Conservation (phyloP, 257 asterid genomes). For the Eustoma russellianum region DNA sequence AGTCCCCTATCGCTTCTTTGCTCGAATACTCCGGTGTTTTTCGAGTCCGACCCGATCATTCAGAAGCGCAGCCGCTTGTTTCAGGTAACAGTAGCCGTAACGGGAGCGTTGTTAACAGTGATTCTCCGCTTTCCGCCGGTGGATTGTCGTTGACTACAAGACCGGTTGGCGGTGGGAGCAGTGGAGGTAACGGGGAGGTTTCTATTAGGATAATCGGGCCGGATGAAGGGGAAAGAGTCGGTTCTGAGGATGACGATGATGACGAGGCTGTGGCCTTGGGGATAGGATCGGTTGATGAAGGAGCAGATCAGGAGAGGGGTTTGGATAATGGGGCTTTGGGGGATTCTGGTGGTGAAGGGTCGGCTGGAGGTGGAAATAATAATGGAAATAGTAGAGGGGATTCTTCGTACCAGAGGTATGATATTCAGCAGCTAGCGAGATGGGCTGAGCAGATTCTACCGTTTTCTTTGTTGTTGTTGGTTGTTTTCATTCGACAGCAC, state of each 20-base stretch:
- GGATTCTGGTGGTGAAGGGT: constrained; percentile 8
- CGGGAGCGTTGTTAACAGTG: constrained; percentile 4
- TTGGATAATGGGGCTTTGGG: constrained; percentile 8
- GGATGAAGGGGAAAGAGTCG: constrained; percentile 24
- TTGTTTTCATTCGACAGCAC: constrained; percentile 90
- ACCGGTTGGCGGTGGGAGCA: constrained; percentile 10
- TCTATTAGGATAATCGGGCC: constrained; percentile 63
- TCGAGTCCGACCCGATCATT: constrained; percentile 42
- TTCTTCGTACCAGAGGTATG: constrained; percentile 60
- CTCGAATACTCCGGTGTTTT: constrained; percentile 64
- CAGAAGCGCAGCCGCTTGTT: constrained; percentile 39
- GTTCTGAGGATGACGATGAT: constrained; percentile 24
- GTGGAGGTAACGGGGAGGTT: constrained; percentile 50
- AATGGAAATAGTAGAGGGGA: constrained; percentile 18
- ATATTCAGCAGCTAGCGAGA: constrained; percentile 73
- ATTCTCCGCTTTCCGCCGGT: constrained; percentile 1
- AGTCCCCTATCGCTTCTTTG: constrained; percentile 47
- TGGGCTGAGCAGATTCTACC: constrained; percentile 94
- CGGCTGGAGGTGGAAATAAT: constrained; percentile 6
- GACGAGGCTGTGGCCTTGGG: constrained; percentile 12
- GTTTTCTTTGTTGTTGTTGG: constrained; percentile 63
- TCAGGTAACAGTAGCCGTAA: constrained; percentile 13
- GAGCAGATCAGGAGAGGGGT: constrained; percentile 11
- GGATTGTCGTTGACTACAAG: constrained; percentile 7
- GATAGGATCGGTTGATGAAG: constrained; percentile 11